These are phyloP conservation scores for Lentinula novae-zelandiae DNA, from an alignment of 1,284 basidiomycete species.

Conservation along the genomic window DNA sequence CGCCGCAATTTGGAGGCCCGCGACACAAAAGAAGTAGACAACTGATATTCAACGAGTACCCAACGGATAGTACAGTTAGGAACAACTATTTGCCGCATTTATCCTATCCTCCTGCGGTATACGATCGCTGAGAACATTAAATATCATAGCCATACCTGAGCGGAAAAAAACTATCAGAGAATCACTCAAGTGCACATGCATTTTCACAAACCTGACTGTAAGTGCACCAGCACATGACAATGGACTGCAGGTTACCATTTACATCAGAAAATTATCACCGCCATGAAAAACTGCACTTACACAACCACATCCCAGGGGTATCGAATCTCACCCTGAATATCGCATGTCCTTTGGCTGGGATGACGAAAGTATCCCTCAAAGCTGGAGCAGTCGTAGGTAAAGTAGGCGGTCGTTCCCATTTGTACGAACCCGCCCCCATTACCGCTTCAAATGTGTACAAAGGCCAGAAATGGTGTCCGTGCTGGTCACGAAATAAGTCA, in stretches of 20 bases:
- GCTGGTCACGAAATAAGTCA: neutral
- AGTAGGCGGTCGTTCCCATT: slow-evolving; percentile 11
- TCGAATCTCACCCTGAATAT: slow-evolving; percentile 12
- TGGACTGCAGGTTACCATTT: slow-evolving; percentile 5
- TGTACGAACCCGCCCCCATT: slow-evolving; percentile 11
- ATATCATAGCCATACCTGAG: slow-evolving; percentile 12
- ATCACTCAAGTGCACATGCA: neutral
- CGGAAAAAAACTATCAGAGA: neutral
- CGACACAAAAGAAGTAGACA: neutral
- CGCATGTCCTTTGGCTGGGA: slow-evolving; percentile 11
- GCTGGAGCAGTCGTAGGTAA: slow-evolving; percentile 9
- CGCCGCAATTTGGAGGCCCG: neutral
- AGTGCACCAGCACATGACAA: slow-evolving; percentile 12
- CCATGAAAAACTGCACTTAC: neutral
- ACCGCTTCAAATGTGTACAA: slow-evolving; percentile 9
- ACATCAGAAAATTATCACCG: too few relatives aligned
- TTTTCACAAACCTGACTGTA: slow-evolving; percentile 5
- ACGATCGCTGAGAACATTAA: slow-evolving; percentile 8
- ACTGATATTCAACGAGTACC: neutral
- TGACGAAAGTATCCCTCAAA: slow-evolving; percentile 10
- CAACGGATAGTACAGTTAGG: neutral
- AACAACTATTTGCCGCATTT: slow-evolving; percentile 6
- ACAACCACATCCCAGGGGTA: slow-evolving; percentile 14
- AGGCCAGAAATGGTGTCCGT: slow-evolving; percentile 15
- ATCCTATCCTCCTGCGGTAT: neutral